These are phyloP conservation scores for Agrostemma githago DNA, from an alignment of 148 eudicot genomes.

Conservation along the genomic window DNA sequence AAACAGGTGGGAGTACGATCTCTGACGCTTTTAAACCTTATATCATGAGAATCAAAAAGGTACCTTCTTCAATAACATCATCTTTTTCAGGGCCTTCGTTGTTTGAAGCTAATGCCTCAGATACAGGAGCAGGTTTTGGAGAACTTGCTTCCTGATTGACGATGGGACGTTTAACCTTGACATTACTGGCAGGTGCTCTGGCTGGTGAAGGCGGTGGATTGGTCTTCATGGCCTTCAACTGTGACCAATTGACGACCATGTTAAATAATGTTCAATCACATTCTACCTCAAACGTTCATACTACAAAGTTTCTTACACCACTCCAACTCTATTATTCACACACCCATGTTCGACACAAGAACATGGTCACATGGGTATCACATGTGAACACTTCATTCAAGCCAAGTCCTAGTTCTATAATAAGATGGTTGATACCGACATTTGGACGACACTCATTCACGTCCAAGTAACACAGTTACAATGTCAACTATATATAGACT, in stretches of 20 bases:
- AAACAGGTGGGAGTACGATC: no score
- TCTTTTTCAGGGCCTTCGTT: constrained; percentile 35
- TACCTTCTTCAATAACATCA: constrained; percentile 40
- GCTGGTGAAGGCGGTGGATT: constrained; percentile 30
- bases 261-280: background rate
- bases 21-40: background rate
- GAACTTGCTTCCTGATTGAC: constrained; percentile 33
- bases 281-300: background rate
- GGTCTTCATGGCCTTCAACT: constrained; percentile 56
- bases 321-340: no score
- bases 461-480: no score
- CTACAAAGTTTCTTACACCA: background rate
- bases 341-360: no score
- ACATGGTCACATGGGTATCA: no score
- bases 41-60: constrained; percentile 2
- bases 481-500: no score
- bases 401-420: no score
- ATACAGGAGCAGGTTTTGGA: constrained; percentile 28
- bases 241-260: constrained; percentile 12
- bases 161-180: constrained; percentile 39
- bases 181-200: constrained; percentile 32
- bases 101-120: constrained; percentile 31
- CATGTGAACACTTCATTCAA: no score
- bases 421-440: no score
- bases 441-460: no score